phyloP scores from a whole-genome alignment of 2,329 filamentous ascomycete genomes.

The Colletotrichum karsti region DNA sequence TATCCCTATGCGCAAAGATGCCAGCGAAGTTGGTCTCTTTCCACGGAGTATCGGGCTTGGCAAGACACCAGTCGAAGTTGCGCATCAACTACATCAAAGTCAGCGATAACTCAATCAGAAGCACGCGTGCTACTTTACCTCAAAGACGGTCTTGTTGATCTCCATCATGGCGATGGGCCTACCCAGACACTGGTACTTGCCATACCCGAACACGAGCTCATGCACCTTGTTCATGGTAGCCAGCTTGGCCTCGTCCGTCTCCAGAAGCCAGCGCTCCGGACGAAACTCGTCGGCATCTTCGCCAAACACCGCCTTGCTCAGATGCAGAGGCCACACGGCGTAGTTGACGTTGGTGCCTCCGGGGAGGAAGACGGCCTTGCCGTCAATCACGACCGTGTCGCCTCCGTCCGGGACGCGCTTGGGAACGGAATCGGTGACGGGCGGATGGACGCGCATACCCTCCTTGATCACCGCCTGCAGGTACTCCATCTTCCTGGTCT shows the following conservation, averaged over 20 bases:
- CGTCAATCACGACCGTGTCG: conserved; percentile 33
- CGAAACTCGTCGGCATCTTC: conserved; percentile 61
- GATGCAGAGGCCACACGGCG: conserved; percentile 51
- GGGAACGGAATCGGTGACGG: conserved; percentile 45
- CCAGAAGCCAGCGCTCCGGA: conserved; percentile 67
- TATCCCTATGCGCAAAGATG: conserved; percentile 19
- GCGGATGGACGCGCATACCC: conserved; percentile 63
- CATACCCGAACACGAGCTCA: conserved; percentile 55
- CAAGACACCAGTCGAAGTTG: conserved; percentile 30
- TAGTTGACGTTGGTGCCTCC: conserved; percentile 32
- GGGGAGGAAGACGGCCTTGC: conserved; percentile 38
- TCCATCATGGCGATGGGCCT: conserved; percentile 57
- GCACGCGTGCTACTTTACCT: conserved; percentile 51
- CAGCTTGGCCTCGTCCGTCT: conserved; percentile 37
- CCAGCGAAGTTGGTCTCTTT: conserved; percentile 23
- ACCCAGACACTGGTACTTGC: conserved; percentile 54
- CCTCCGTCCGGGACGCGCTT: conserved; percentile 46
- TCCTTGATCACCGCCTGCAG: conserved; percentile 67
- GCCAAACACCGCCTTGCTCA: conserved; percentile 64
- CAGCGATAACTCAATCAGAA: no score
- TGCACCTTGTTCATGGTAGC: conserved; percentile 44
- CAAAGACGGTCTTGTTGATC: conserved; percentile 55
- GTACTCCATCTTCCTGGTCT: conserved; percentile 59
- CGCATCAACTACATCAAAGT: conserved; percentile 16
- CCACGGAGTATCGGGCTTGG: conserved; percentile 26